A percentile compares a stretch with the other conserved stretches of the same genome.
Conservation (phyloP, 192 early-diverging fungal genomes). For the Backusella circina region DNA sequence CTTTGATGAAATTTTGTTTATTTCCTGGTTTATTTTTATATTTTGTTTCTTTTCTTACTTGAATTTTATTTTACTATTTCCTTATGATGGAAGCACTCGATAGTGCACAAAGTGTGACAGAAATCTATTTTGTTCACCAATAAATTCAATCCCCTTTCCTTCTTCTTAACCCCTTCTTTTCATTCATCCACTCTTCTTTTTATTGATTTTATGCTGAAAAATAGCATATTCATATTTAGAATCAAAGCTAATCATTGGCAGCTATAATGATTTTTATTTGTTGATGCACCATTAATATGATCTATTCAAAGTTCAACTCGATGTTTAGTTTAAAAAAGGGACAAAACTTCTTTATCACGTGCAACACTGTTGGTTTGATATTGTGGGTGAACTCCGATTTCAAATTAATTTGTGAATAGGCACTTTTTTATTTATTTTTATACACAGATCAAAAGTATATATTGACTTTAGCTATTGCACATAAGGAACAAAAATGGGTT, state of each 20-base stretch:
- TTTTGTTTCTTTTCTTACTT: neutral
- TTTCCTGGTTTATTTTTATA: neutral
- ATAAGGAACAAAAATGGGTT: neutral
- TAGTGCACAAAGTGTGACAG: neutral
- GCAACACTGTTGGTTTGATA: neutral
- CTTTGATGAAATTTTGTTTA: neutral
- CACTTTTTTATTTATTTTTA: neutral
- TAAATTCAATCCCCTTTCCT: neutral
- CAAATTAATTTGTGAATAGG: neutral
- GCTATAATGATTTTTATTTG: neutral
- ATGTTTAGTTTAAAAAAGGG: neutral
- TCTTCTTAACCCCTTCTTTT: neutral
- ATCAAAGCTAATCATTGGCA: neutral
- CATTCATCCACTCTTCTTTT: neutral
- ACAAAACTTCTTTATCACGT: neutral
- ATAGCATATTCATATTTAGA: neutral
- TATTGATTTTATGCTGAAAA: neutral
- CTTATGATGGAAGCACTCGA: neutral
- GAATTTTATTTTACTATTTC: neutral
- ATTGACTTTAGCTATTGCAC: neutral
- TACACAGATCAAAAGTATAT: neutral
- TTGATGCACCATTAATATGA: neutral
- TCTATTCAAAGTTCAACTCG: neutral
- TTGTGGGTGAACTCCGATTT: neutral
- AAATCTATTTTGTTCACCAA: conserved; percentile 1